A percentile compares a stretch with the other conserved stretches of the same genome.
phyloP scores from a whole-genome alignment of 2,329 filamentous ascomycete species.

The Cordyceps tenuipes region DNA sequence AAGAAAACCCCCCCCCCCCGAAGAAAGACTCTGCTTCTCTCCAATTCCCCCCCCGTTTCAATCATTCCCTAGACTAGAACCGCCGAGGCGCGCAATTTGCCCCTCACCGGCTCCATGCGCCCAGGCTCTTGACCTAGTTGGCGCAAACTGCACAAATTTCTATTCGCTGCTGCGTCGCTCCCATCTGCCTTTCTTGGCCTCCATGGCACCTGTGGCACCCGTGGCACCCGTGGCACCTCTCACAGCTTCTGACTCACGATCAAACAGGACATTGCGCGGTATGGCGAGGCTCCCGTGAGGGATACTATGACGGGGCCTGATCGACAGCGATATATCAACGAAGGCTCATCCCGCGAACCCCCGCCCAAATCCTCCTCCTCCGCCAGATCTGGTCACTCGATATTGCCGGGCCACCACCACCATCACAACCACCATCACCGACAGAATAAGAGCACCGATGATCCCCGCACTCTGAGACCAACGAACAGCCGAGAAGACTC shows the following conservation, averaged over 20 bases:
- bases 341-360: slow-evolving; percentile 36
- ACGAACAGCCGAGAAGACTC: slow-evolving; percentile 69
- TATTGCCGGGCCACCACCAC: slow-evolving; percentile 42
- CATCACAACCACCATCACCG: slow-evolving; percentile 39
- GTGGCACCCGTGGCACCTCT: slow-evolving; percentile 7
- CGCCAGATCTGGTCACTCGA: slow-evolving; percentile 47
- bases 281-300: slow-evolving; percentile 69
- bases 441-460: slow-evolving; percentile 64
- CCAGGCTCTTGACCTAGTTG: slow-evolving; percentile 1
- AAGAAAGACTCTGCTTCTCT: slow-evolving; percentile 16
- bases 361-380: slow-evolving; percentile 57
- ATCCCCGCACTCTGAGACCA: slow-evolving; percentile 59
- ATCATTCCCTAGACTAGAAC: background rate
- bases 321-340: slow-evolving; percentile 55
- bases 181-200: background rate
- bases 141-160: slow-evolving; percentile 5
- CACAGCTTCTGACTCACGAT: slow-evolving; percentile 16
- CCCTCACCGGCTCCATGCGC: slow-evolving; percentile 10
- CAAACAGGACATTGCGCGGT: slow-evolving; percentile 61
- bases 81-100: slow-evolving; percentile 2
- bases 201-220: slow-evolving; percentile 2
- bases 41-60: background rate
- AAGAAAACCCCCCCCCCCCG: too few species aligned
- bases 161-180: background rate
- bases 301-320: slow-evolving; percentile 61